Evolutionary conservation across 192 early-diverging fungal genomes (phyloP), one percentile per base, ranked within the genome.

Genomic region (Rhizophagus sp.): DNA sequence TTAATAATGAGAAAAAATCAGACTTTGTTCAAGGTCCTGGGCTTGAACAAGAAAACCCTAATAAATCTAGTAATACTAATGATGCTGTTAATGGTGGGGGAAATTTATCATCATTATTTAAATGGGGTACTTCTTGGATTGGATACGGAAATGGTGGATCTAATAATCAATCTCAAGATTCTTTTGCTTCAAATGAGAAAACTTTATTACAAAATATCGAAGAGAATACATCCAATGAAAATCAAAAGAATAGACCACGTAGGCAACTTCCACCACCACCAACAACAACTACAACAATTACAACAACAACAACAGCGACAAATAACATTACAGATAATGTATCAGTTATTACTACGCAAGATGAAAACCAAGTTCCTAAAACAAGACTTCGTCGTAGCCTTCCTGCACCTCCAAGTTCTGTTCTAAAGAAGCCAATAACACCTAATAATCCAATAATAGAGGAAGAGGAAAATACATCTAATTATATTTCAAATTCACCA

Each of bases 61-160:
- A 34, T 13, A 69, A 25, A n/a, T 27, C 67, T 12, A 13, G 4
- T 66, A 25, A 66, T 66, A 27, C 27, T n/a, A 33, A 12, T 33
- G 33, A 1, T 19, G 33, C 67, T 2, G 8, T 9, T 22, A 9
- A 5, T 62, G 57, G 27, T 19, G 57, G 24, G 36, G 74, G 25
- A 39, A 62, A 57, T 75, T 75, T 75, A 8, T 75, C 74, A 39
- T 22, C 74, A 57, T 57, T 75, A 39, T 75, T 75, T 19, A 75
- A 63, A 75, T 75, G 74, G 74, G 74, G 74, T 7, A 36, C 57
- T 3, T 75, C 74, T 39, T 75, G 27, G 50, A 75, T 75, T 10
- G 74, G 74, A 22, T 75, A 75, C 36, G 41, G 50, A 6, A 33
- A n/a, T 61, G 52, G 4, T 33, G 72, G n/a, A 27, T 47, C 39